A percentile compares a stretch with the other conserved stretches of the same genome.
Evolutionary conservation across 2,329 filamentous ascomycete genomes (phyloP).

Genomic region (Zasmidium cellare): DNA sequence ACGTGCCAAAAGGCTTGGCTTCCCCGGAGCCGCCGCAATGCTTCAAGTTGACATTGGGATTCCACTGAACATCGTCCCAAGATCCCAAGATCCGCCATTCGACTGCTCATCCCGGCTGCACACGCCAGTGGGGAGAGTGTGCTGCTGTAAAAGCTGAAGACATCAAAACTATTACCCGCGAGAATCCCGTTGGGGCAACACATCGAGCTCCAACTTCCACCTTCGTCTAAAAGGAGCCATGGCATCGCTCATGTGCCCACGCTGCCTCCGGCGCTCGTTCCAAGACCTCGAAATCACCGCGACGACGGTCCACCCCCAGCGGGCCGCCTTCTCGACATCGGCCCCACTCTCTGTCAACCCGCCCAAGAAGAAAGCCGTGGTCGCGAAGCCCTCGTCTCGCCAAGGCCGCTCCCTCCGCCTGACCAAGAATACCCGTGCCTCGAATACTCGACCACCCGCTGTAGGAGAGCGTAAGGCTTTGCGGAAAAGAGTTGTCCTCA

Average conservation of each 20-base stretch:
- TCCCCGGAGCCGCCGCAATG: too few relatives aligned
- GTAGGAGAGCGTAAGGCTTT: constrained; percentile 83
- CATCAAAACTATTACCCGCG: too few relatives aligned
- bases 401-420: constrained; percentile 30
- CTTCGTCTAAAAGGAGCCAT: constrained; percentile 14
- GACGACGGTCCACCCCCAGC: constrained; percentile 1
- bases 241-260: constrained; percentile 28
- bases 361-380: constrained; percentile 28
- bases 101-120: too few relatives aligned
- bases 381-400: constrained; percentile 19
- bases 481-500: constrained; percentile 85
- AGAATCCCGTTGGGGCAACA: too few relatives aligned
- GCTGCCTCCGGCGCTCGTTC: constrained; percentile 28
- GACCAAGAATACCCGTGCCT: constrained; percentile 30
- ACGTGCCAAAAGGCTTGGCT: too few relatives aligned
- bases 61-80: background rate
- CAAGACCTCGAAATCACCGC: constrained; percentile 11
- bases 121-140: too few relatives aligned
- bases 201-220: too few relatives aligned
- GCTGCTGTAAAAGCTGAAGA: too few relatives aligned
- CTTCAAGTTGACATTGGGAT: background rate
- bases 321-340: constrained; percentile 37
- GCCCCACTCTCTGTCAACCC: constrained; percentile 27
- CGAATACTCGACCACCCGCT: constrained; percentile 29
- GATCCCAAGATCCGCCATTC: too few relatives aligned